Percentiles rank a stretch among this genome's conserved stretches.
Conservation (phyloP, 805 yeast species). For the Millerozyma miso region DNA sequence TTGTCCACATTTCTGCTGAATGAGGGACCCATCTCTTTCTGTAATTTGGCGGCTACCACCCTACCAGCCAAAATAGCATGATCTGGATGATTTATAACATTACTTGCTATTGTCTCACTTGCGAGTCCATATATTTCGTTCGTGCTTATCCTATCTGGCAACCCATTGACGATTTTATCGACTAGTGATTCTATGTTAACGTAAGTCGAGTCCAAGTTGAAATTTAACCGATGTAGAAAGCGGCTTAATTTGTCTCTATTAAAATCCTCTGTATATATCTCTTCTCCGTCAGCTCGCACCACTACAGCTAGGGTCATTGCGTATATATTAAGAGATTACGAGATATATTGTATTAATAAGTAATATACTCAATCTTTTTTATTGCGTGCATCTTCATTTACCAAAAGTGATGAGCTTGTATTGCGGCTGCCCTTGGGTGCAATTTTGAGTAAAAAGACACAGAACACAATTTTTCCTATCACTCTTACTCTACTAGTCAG, state of each 20-base stretch:
- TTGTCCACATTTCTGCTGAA: constrained; percentile 23
- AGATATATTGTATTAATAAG: too few species aligned
- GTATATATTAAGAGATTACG: too few species aligned
- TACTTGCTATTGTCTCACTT: constrained; percentile 32
- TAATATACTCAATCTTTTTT: too few species aligned
- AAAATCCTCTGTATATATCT: not conserved
- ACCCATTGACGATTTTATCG: constrained; percentile 11
- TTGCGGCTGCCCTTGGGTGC: too few species aligned
- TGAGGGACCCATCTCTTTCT: constrained; percentile 10
- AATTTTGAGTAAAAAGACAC: too few species aligned
- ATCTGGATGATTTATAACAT: constrained; percentile 32
- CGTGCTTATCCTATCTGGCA: constrained; percentile 14
- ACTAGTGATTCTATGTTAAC: constrained; percentile 14
- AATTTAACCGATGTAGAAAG: constrained; percentile 8
- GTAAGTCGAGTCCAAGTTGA: constrained; percentile 11
- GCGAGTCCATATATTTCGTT: constrained; percentile 24
- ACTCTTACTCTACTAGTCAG: too few species aligned
- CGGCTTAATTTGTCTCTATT: constrained; percentile 5
- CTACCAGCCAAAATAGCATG: constrained; percentile 34
- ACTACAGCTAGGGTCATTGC: constrained; percentile 2
- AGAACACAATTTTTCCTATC: too few species aligned
- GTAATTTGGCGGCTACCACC: constrained; percentile 28
- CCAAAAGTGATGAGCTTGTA: too few species aligned
- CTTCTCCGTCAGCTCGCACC: not conserved
- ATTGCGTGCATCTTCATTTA: too few species aligned